Evolutionary conservation across 2,329 filamentous ascomycete species (phyloP), one percentile per base, ranked within the genome.

Genomic region (Diaporthe sp.): DNA sequence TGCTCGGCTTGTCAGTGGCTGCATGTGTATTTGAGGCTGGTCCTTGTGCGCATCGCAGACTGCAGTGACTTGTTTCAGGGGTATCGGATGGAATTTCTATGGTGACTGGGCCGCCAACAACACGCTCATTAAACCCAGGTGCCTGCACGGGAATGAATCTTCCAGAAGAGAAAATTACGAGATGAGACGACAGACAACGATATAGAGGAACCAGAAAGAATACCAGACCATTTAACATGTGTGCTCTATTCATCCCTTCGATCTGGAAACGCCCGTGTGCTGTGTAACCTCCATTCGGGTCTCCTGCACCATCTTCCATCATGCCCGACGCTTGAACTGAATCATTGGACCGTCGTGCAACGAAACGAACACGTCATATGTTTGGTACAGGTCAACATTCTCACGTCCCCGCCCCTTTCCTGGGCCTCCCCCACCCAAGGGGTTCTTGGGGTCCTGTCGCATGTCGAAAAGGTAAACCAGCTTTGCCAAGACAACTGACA

Each of bases 401-500:
- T 72, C 38, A 12, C 70, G 70, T 22, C 58, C 45, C 17, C 15
- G 30, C 19, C 64, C 64, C 22, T 19, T 17, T 2, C 64, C 45
- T 9, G 66, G 47, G n/a, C 38, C 47, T 8, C 72, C 66, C 10
- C 72, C 72, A 9, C 72, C 72, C 13, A 74, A n/a, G 1, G 15
- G 40, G 19, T 61, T 47, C 19, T 4, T 40, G 17, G 72, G 42
- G 17, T 71, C 55, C 8, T 58, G 47, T n/a, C 55, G 17, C 33
- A 74, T 54, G 12, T 74, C 72, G 28, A 74, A 74, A 28, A 19
- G 25, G 30, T 61, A 54, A 2, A 71, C 5, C 19, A 74, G 33
- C 17, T 74, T 74, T 8, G 72, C 72, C 45, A 74, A 10, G 1
- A 71, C 72, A 1, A 74, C n/a, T 3, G 47, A 54, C 72, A 74